These are phyloP conservation scores for Vitis hybrid DNA, from an alignment of 177 flowering plant species.

Conservation along the genomic window DNA sequence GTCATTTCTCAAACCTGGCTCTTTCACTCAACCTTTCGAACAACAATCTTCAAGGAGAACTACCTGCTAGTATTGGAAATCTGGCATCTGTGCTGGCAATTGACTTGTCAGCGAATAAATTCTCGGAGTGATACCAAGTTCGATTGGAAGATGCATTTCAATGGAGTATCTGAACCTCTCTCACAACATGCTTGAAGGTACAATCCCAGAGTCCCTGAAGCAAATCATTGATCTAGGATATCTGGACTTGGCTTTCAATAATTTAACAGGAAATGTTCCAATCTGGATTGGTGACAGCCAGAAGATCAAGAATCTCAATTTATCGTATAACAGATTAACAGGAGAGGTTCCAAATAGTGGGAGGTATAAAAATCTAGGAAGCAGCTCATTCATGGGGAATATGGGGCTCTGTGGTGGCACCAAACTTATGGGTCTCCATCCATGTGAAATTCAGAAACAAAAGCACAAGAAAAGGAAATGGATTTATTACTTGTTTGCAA, in stretches of 20 bases:
- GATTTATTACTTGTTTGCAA: background rate
- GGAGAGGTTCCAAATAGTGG: conserved; percentile 1
- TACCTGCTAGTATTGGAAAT: background rate
- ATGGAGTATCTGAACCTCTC: conserved; percentile 10
- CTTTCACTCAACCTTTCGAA: background rate
- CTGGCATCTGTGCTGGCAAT: background rate
- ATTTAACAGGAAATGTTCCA: conserved; percentile 7
- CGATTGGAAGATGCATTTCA: conserved; percentile 4
- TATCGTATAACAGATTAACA: conserved; percentile 4
- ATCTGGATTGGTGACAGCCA: background rate
- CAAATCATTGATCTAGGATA: conserved; percentile 2
- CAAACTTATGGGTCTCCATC: conserved; percentile 5
- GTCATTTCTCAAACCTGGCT: conserved; percentile 7
- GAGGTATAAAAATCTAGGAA: background rate
- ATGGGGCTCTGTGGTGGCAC: conserved; percentile 1
- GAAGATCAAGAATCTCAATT: conserved; percentile 1
- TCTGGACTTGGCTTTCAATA: conserved; percentile 13
- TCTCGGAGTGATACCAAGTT: conserved; percentile 3
- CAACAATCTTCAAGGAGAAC: background rate
- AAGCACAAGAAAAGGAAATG: background rate
- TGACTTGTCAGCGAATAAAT: background rate
- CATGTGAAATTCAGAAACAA: conserved; percentile 2
- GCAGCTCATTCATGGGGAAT: conserved; percentile 5
- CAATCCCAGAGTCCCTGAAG: conserved; percentile 9
- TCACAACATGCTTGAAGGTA: conserved; percentile 8